These are phyloP conservation scores for Trichoderma arundinaceum DNA, from an alignment of 2,329 filamentous ascomycete species.

Conservation along the genomic window DNA sequence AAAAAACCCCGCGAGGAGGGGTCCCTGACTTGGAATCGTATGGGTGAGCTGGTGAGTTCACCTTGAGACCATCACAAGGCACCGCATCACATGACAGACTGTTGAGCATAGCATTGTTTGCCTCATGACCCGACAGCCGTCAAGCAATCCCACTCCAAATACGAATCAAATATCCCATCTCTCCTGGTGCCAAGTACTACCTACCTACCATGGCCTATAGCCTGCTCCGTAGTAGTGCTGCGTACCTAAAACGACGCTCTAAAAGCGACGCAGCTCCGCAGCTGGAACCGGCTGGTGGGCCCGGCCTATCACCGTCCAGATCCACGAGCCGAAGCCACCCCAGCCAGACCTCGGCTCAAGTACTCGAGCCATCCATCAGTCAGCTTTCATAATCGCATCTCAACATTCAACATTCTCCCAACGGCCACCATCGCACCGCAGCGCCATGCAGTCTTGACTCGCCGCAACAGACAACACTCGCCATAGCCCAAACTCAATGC, in stretches of 20 bases:
- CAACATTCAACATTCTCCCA: not conserved
- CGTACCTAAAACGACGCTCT: too few relatives aligned
- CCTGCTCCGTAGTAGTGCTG: too few relatives aligned
- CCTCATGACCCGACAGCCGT: not conserved
- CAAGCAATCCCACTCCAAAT: too few relatives aligned
- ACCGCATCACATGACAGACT: conserved; percentile 19
- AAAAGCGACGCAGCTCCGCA: not conserved
- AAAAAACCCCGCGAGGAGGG: conserved; percentile 20
- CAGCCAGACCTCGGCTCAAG: conserved; percentile 31
- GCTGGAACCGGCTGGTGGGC: conserved; percentile 14
- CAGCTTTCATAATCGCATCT: conserved; percentile 20
- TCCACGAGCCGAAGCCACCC: conserved; percentile 31
- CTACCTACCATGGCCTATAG: not conserved
- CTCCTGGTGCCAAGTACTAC: too few relatives aligned
- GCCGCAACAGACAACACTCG: not conserved
- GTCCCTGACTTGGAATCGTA: not conserved
- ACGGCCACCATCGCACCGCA: not conserved
- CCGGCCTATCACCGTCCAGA: conserved; percentile 21
- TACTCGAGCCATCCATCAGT: not conserved
- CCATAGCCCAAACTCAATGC: conserved; percentile 37
- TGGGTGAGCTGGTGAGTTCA: not conserved
- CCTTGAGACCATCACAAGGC: not conserved
- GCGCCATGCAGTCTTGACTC: conserved; percentile 24
- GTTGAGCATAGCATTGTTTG: not conserved
- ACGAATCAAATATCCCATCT: too few relatives aligned